A percentile compares a stretch with the other conserved stretches of the same genome.
These are phyloP conservation scores for Stachybotrys elegans DNA, from an alignment of 2,329 filamentous ascomycete species.

Conservation along the genomic window DNA sequence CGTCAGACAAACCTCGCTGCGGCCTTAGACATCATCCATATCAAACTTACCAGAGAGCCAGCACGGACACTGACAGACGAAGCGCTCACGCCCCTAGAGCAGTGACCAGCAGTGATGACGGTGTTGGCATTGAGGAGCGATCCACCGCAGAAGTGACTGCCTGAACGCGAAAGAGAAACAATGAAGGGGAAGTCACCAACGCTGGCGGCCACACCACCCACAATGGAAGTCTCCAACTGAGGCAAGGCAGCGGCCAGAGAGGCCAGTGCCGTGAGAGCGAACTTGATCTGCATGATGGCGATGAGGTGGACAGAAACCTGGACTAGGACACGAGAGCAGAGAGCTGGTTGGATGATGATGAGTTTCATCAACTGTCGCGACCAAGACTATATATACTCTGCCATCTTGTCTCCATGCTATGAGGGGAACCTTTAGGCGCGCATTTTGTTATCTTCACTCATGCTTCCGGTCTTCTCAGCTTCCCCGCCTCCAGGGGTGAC, in stretches of 20 bases:
- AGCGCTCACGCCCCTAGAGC: conserved; percentile 13
- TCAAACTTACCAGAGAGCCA: conserved; percentile 16
- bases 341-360: not conserved
- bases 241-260: conserved; percentile 12
- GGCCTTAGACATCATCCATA: not conserved
- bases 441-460: not conserved
- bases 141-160: conserved; percentile 22
- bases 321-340: not conserved
- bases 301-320: not conserved
- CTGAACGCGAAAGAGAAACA: conserved; percentile 15
- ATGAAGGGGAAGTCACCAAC: conserved; percentile 26
- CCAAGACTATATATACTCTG: not conserved
- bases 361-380: not conserved
- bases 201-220: conserved; percentile 17
- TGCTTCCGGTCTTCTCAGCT: not conserved
- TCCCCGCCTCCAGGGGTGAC: not conserved
- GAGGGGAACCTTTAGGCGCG: not conserved
- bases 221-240: conserved; percentile 12
- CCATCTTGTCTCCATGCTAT: not conserved
- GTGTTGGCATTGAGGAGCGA: conserved; percentile 23
- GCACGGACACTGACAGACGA: conserved; percentile 19
- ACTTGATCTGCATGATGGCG: conserved; percentile 6
- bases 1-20: not conserved
- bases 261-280: conserved; percentile 8
- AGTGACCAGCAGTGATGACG: conserved; percentile 26